phyloP scores from a whole-genome alignment of 2,329 filamentous ascomycete species.

The Aureobasidium namibiae region DNA sequence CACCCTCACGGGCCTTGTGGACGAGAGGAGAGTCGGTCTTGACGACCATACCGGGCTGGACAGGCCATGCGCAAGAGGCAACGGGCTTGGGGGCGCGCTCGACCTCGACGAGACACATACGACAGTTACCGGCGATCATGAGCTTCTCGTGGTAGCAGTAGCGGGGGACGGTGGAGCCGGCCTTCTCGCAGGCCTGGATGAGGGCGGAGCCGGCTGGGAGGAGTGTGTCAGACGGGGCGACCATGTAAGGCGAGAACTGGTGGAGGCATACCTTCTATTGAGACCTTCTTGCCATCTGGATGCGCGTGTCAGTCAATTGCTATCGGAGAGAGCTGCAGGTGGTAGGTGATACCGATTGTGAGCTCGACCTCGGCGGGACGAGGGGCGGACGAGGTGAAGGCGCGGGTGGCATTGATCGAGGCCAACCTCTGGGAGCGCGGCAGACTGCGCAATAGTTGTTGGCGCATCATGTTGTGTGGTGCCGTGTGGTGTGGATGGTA shows the following conservation, averaged over 20 bases:
- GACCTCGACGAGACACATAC: constrained; percentile 99
- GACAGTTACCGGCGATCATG: constrained; percentile 98
- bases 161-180: constrained; percentile 83
- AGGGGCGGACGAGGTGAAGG: constrained; percentile 72
- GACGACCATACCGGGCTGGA: constrained; percentile 97
- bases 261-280: constrained; percentile 70
- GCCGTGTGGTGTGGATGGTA: constrained; percentile 12
- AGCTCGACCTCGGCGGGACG: constrained; percentile 90
- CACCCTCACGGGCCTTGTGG: constrained; percentile 96
- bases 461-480: constrained; percentile 49
- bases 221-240: constrained; percentile 1
- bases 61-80: constrained; percentile 96
- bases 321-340: background rate
- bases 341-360: constrained; percentile 64
- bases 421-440: constrained; percentile 47
- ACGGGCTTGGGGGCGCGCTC: constrained; percentile 94
- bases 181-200: constrained; percentile 99
- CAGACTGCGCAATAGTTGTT: constrained; percentile 55
- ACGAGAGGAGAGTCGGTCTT: constrained; percentile 95
- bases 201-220: constrained; percentile 80
- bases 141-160: constrained; percentile 99
- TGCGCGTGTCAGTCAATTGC: constrained; percentile 27
- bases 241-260: background rate
- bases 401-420: constrained; percentile 55
- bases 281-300: constrained; percentile 93